Evolutionary conservation across 1,139 yeast genomes (phyloP), one percentile per base, ranked within the genome.

Genomic region (Spathaspora sp.): DNA sequence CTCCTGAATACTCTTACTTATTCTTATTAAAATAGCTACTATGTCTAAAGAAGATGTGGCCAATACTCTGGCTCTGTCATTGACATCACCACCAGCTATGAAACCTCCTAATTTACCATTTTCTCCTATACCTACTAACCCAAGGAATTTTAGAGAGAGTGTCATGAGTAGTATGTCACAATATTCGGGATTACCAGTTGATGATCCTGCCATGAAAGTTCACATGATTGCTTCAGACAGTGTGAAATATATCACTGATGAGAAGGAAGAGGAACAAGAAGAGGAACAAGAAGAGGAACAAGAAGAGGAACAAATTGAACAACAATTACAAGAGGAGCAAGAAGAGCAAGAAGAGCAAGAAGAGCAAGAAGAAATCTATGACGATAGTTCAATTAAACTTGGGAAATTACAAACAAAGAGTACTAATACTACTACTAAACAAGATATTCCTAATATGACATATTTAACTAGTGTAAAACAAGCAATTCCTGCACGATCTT

Each of bases 401-500:
- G 60, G 62, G 1, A 58, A 57, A 47, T 44, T 58, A 20, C 54
- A 56, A n/a, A 54, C n/a, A n/a, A n/a, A n/a, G n/a, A n/a, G n/a
- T n/a, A n/a, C 58, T 6, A 40, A 38, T 31, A 47, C 27, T 41
- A 17, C 38, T 7, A 24, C 43, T 15, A n/a, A 44, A 7, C 46
- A 42, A 9, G 53, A 48, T 31, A 27, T 56, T 18, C 77, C 78
- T 1, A 68, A 64, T 44, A 49, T 58, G 31, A 57, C 67, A 10
- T 68, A 67, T 49, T 61, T 60, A 44, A 74, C 79, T 13, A 65
- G 56, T 36, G 60, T 74, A 38, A 78, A 73, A 44, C 65, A 65
- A 2, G 57, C 72, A 1, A 63, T 75, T 2, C 80, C 80, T 4
- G 70, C 77, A 1, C 56, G 80, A 43, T 73, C 77, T 15, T 62